Conservation (phyloP, 192 early-diverging fungal genomes). For the Spinellus fusiger region DNA sequence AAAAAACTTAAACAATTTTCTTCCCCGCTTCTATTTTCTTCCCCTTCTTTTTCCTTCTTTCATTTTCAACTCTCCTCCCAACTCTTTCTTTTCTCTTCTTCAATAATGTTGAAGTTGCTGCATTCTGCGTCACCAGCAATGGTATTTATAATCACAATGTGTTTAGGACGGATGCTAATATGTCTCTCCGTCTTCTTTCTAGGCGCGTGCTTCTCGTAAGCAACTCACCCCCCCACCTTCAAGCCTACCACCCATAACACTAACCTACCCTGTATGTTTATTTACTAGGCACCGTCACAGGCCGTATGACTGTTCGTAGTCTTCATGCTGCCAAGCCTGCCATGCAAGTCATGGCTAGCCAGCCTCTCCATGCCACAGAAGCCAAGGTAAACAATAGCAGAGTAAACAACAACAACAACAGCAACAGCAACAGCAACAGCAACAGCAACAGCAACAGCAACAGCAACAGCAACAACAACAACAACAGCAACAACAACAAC, state of each 20-base stretch:
- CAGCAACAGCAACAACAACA: background rate
- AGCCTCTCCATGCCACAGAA: constrained; percentile 71
- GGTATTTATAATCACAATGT: background rate
- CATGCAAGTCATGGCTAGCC: constrained; percentile 60
- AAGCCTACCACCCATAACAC: background rate
- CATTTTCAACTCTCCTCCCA: background rate
- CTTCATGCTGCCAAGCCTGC: constrained; percentile 64
- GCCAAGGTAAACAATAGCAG: constrained; percentile 44
- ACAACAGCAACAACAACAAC: background rate
- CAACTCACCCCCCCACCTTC: background rate
- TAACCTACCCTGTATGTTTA: background rate
- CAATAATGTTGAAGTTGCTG: constrained; percentile 18
- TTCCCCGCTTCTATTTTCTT: background rate
- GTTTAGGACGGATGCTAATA: background rate
- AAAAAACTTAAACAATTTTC: background rate
- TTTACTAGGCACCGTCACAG: constrained; percentile 1
- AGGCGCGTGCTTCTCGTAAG: constrained; percentile 24
- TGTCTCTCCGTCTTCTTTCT: background rate
- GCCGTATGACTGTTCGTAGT: constrained; percentile 36
- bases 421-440: background rate
- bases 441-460: background rate
- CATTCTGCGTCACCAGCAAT: constrained; percentile 13
- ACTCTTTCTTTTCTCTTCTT: background rate
- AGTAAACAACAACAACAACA: background rate
- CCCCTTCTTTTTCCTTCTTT: background rate